phyloP scores from a whole-genome alignment of 2,329 filamentous ascomycete species.

The Penicillium sp. region DNA sequence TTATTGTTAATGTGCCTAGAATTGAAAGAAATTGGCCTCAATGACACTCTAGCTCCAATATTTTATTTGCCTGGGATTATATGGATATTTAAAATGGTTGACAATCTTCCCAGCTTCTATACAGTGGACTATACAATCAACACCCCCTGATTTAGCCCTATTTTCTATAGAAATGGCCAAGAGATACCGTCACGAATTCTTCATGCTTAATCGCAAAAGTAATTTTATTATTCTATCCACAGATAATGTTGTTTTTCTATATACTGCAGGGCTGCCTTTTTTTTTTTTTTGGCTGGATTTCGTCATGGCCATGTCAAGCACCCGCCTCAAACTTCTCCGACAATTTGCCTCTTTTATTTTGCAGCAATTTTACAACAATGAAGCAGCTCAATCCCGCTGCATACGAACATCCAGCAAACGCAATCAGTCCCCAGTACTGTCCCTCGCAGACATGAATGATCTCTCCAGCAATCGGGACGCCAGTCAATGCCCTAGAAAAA shows the following conservation, averaged over 20 bases:
- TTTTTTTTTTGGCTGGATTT: background rate
- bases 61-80: background rate
- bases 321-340: background rate
- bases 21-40: background rate
- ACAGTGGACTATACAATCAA: background rate
- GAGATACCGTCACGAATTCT: no score
- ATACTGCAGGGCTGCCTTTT: background rate
- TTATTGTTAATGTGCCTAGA: background rate
- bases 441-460: constrained; percentile 29
- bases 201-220: background rate
- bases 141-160: background rate
- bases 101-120: background rate
- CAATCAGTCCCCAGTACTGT: constrained; percentile 28
- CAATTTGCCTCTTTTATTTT: constrained; percentile 1
- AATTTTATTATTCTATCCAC: background rate
- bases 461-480: constrained; percentile 27
- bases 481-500: constrained; percentile 21
- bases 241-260: background rate
- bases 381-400: constrained; percentile 17
- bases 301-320: constrained; percentile 9
- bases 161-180: background rate
- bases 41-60: background rate
- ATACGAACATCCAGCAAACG: constrained; percentile 17
- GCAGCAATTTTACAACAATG: constrained; percentile 6
- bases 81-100: no score